phyloP scores from a whole-genome alignment of 495 filamentous ascomycete genomes.

The Xylaria castorea region DNA sequence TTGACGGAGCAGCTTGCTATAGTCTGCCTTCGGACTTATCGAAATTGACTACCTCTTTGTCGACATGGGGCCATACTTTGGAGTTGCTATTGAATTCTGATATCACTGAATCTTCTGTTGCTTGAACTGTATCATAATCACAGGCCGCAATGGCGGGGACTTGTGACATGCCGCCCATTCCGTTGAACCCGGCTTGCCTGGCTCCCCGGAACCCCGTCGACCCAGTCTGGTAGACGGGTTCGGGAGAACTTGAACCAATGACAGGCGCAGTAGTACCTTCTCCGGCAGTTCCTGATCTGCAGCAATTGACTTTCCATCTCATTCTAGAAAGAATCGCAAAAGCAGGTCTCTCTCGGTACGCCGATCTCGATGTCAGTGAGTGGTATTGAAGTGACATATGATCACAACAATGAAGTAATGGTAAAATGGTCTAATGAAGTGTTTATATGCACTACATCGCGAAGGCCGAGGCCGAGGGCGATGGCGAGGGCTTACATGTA shows the following conservation, averaged over 20 bases:
- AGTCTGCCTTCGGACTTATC: slow-evolving; percentile 7
- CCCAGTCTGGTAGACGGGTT: slow-evolving; percentile 7
- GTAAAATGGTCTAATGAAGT: neutral
- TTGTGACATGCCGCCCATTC: slow-evolving; percentile 11
- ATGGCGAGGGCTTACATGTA: neutral
- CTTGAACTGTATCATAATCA: neutral
- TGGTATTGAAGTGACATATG: neutral
- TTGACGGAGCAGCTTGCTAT: neutral
- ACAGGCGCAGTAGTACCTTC: slow-evolving; percentile 2
- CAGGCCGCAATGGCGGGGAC: neutral
- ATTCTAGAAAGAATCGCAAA: slow-evolving; percentile 20
- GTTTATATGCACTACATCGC: neutral
- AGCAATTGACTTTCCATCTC: slow-evolving; percentile 1
- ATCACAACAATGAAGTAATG: neutral
- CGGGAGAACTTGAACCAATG: slow-evolving; percentile 17
- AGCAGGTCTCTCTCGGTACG: neutral
- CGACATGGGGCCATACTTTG: neutral
- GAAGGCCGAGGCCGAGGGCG: slow-evolving; percentile 6
- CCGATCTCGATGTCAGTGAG: neutral
- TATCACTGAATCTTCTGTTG: neutral
- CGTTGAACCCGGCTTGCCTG: slow-evolving; percentile 9
- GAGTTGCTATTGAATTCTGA: neutral
- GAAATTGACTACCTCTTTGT: neutral
- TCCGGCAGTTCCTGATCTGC: slow-evolving; percentile 22
- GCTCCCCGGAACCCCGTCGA: slow-evolving; percentile 7